Conservation (phyloP, 1,139 yeast species). For the Debaryomyces sp. region DNA sequence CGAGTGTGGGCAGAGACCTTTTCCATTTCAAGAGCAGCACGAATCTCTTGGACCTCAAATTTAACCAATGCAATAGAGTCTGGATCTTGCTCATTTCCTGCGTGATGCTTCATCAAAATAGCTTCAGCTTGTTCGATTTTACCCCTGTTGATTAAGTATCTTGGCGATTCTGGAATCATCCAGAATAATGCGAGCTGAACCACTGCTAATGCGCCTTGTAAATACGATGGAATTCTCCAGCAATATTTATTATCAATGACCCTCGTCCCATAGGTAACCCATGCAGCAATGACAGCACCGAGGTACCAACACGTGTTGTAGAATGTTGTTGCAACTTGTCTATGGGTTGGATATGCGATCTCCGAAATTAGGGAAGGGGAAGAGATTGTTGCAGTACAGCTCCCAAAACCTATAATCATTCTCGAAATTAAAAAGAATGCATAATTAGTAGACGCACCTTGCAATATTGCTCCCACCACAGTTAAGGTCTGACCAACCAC, state of each 20-base stretch:
- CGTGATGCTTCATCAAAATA: conserved; percentile 46
- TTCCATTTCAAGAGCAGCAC: conserved; percentile 40
- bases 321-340: conserved; percentile 47
- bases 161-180: conserved; percentile 51
- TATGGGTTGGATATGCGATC: conserved; percentile 48
- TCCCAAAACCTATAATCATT: conserved; percentile 46
- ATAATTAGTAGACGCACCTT: conserved; percentile 42
- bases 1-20: conserved; percentile 25
- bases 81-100: conserved; percentile 34
- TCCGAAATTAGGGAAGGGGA: conserved; percentile 47
- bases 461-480: conserved; percentile 43
- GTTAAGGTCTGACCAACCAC: conserved; percentile 27
- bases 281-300: conserved; percentile 59
- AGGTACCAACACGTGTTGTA: conserved; percentile 54
- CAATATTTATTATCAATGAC: conserved; percentile 27
- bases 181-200: conserved; percentile 28
- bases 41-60: conserved; percentile 50
- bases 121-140: conserved; percentile 38
- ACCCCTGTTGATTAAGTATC: conserved; percentile 43
- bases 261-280: conserved; percentile 54
- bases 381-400: conserved; percentile 37
- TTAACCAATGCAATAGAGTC: conserved; percentile 38
- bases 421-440: conserved; percentile 43
- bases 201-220: conserved; percentile 44
- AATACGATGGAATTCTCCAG: conserved; percentile 51